phyloP scores from a whole-genome alignment of 495 filamentous ascomycete species.

The Penicillium antarcticum region DNA sequence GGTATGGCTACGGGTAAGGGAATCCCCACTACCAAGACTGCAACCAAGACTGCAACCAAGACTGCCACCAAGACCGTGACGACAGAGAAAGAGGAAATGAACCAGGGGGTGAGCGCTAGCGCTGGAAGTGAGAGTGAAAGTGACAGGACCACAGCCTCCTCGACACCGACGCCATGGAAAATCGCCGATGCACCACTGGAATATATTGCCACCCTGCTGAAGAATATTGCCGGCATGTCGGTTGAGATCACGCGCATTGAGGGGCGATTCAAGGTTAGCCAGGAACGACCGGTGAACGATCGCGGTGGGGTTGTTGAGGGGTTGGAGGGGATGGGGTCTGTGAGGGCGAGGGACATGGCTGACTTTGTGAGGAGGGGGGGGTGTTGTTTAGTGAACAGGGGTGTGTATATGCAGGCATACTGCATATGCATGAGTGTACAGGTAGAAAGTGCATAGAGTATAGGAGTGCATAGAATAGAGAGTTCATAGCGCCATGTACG shows the following conservation, averaged over 20 bases:
- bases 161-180: slow-evolving; percentile 31
- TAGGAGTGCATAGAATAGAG: too few species aligned
- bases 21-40: neutral
- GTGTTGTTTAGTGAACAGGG: neutral
- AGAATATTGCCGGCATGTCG: slow-evolving; percentile 49
- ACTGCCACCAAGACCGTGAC: neutral
- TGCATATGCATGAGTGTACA: too few species aligned
- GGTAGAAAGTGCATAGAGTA: neutral
- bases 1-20: neutral
- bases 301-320: slow-evolving; percentile 45
- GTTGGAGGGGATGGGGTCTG: slow-evolving; percentile 24
- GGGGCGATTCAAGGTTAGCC: slow-evolving; percentile 56
- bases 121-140: slow-evolving; percentile 9
- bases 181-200: slow-evolving; percentile 44
- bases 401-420: too few species aligned
- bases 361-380: slow-evolving; percentile 13
- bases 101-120: neutral
- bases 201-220: slow-evolving; percentile 45
- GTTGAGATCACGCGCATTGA: slow-evolving; percentile 42
- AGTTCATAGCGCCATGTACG: neutral
- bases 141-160: slow-evolving; percentile 5
- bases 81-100: neutral
- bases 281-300: slow-evolving; percentile 44
- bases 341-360: slow-evolving; percentile 15
- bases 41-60: neutral